Evolutionary conservation across 1,139 yeast genomes (phyloP), one percentile per base, ranked within the genome.

Genomic region (Candida smagusa): DNA sequence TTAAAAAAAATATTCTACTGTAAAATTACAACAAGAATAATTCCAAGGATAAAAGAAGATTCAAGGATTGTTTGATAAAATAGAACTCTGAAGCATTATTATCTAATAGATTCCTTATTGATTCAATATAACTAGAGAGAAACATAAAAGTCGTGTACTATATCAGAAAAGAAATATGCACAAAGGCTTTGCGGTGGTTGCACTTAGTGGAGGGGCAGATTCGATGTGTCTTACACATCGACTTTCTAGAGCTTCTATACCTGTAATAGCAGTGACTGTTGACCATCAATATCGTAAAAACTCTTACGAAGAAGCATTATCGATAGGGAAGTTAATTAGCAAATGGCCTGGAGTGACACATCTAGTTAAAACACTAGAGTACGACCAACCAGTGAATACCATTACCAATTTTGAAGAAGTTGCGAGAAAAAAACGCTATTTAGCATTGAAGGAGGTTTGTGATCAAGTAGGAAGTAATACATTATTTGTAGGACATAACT

Each of bases 121-220:
- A 16, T 16, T 16, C 5, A 4, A 16, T 3, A 16, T 16, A 16
- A 16, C 19, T 16, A 16, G 5, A 5, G 5, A 16, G 19, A 16
- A 16, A 16, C 19, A n/a, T 16, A 16, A 16, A 16, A 16, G 19
- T 16, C 19, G 19, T 16, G 19, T 5, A 16, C 19, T 16, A 16
- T 16, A 16, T 16, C 19, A 16, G 19, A 16, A 21, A 22, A 11
- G n/a, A 31, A 27, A 31, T 16, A 30, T 13, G 21, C 19, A 16
- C 6, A 29, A 21, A 32, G 28, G 37, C 19, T 21, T 29, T 12
- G 36, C 54, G n/a, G 48, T 50, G 29, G 46, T 73, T 13, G 89
- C 90, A 0, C 70, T 85, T 2, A 80, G 88, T 7, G 95, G 95
- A 2, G 95, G 95, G 0, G 89, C 81, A 1, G 95, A 85, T 52